Base-by-base conservation (phyloP, 2,329 filamentous ascomycete genomes). In the Alternaria tenuissima region DNA sequence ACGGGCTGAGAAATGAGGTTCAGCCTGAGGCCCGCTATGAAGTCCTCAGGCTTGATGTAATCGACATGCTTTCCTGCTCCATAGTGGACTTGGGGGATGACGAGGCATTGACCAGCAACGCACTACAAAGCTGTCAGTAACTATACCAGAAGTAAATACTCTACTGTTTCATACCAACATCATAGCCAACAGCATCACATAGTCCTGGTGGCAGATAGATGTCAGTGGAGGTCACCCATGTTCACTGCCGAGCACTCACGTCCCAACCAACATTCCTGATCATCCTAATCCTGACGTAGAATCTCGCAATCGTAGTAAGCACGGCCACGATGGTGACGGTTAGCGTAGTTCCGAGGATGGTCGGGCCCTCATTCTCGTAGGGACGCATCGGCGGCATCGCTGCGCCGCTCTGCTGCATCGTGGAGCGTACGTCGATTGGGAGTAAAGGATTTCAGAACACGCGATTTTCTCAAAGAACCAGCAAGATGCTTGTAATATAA, bases 201-300 rank as follows among this genome's bases (percentile, higher is more conserved):
- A 82, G 66, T 86, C 74, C 73, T 74, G 52, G 8, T 12, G 4
- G 11, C 22, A 36, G 7, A 52, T 57, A 24, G 57, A 26, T 26
- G 24, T 73, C 48, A 70, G 58, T 39, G 41, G 39, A 26, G 24
- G 0, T 26, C 24, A 26, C 24, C 24, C 24, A 26, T 26, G 24
- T 26, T 26, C 24, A 26, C 24, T 26, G 24, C 6, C 24, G n/a
- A 43, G 16, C 39, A 57, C 70, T 68, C 48, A 75, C 85, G 76
- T 87, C 85, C 66, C 79, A 77, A 3, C 85, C 84, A 22, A 83
- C 72, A 51, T 82, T 83, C 12, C 80, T 80, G 52, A 86, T 81
- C 74, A 86, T 80, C 18, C 72, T 71, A 5, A 80, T 32, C n/a
- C 84, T 78, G 28, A 86, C 85, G 54, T 81, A 84, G 9, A 83